A percentile compares a stretch with the other conserved stretches of the same genome.
These are phyloP conservation scores for Penicillium canescens DNA, from an alignment of 495 filamentous ascomycete genomes.

Conservation along the genomic window DNA sequence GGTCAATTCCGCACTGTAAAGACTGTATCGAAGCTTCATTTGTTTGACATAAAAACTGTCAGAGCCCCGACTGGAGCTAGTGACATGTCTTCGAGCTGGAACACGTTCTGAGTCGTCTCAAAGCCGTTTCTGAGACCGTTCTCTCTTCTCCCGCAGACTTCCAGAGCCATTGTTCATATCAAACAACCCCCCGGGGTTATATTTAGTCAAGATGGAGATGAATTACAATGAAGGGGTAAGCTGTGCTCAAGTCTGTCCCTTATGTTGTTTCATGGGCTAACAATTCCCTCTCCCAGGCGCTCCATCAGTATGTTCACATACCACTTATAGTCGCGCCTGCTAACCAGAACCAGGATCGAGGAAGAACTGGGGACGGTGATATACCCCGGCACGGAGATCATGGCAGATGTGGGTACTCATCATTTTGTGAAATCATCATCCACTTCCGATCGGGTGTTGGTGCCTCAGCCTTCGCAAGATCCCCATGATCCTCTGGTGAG, in stretches of 20 bases:
- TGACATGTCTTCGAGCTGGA: no score
- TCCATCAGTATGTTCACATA: conserved; percentile 25
- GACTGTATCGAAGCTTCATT: background rate
- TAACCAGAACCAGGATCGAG: conserved; percentile 32
- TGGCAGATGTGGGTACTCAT: conserved; percentile 58
- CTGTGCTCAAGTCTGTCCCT: background rate
- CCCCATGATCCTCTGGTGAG: conserved; percentile 46
- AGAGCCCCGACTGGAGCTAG: background rate
- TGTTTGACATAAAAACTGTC: conserved; percentile 1
- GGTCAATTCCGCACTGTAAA: conserved; percentile 10
- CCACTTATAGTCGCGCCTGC: background rate
- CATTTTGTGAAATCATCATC: conserved; percentile 57
- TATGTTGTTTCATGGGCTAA: conserved; percentile 1
- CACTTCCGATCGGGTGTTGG: conserved; percentile 45
- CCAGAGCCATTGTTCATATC: no score
- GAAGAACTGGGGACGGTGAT: conserved; percentile 55
- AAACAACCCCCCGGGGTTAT: background rate
- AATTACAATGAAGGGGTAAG: conserved; percentile 39
- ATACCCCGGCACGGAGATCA: conserved; percentile 63
- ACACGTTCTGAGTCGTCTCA: no score
- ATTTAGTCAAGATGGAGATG: conserved; percentile 38
- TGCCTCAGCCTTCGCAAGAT: conserved; percentile 53
- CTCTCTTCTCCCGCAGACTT: no score
- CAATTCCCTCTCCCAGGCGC: conserved; percentile 14
- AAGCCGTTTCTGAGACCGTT: no score